phyloP scores from a whole-genome alignment of 805 yeast genomes.

The Kurtzmaniella fragi region DNA sequence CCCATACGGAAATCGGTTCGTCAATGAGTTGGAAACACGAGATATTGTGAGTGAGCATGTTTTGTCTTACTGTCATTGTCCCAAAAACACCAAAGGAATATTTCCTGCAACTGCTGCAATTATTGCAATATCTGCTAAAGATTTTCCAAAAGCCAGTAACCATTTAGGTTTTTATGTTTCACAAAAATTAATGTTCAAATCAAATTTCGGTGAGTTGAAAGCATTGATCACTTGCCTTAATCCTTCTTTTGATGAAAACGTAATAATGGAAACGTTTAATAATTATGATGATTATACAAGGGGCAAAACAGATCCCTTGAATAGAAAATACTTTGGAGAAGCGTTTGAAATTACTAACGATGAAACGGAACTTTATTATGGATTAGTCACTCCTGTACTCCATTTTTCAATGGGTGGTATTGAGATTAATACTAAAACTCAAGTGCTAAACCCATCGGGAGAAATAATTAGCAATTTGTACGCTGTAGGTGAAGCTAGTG shows the following conservation, averaged over 20 bases:
- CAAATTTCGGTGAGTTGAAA: slow-evolving; percentile 15
- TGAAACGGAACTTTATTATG: slow-evolving; percentile 35
- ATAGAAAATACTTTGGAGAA: slow-evolving; percentile 27
- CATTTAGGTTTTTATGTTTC: slow-evolving; percentile 48
- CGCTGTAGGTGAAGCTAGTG: slow-evolving; percentile 66
- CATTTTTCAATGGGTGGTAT: slow-evolving; percentile 27
- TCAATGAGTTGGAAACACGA: slow-evolving; percentile 50
- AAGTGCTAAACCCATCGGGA: slow-evolving; percentile 16
- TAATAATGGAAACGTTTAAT: background rate
- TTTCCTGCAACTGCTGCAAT: slow-evolving; percentile 12
- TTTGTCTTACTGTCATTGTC: slow-evolving; percentile 16
- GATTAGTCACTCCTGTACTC: slow-evolving; percentile 55
- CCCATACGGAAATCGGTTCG: slow-evolving; percentile 46
- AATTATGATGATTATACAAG: background rate
- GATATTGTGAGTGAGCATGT: slow-evolving; percentile 48
- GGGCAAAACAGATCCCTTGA: slow-evolving; percentile 23
- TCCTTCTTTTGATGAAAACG: slow-evolving; percentile 9
- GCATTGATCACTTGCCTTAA: slow-evolving; percentile 9
- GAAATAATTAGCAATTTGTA: slow-evolving; percentile 41
- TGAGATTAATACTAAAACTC: slow-evolving; percentile 15
- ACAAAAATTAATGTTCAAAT: slow-evolving; percentile 20
- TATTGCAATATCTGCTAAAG: slow-evolving; percentile 36
- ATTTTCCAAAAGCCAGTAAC: slow-evolving; percentile 39
- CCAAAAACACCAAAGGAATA: slow-evolving; percentile 5
- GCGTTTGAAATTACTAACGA: slow-evolving; percentile 9